A percentile compares a stretch with the other conserved stretches of the same genome.
Conservation (phyloP, 2,329 filamentous ascomycete genomes). For the Pestalotiopsis sp. region DNA sequence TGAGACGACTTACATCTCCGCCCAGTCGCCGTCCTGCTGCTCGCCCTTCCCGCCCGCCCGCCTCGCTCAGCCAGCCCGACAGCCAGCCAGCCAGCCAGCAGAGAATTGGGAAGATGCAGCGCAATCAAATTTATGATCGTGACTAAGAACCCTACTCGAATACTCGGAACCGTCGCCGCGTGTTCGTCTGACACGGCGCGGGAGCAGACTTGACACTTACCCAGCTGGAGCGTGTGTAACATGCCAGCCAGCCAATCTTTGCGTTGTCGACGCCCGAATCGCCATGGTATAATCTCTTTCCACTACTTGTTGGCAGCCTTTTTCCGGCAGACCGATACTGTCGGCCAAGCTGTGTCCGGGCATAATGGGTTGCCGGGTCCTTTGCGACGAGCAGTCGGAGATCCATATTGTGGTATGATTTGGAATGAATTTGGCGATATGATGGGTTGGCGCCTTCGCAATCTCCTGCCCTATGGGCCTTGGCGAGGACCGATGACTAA, state of each 20-base stretch:
- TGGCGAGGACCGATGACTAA: neutral
- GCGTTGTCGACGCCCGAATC: neutral
- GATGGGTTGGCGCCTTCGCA: neutral
- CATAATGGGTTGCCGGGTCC: neutral
- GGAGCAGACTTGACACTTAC: neutral
- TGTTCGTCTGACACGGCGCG: neutral
- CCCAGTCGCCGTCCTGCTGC: neutral
- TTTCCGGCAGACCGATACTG: neutral
- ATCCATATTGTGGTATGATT: neutral
- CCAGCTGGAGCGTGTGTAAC: neutral
- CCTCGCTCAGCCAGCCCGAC: neutral
- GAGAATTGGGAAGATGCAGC: neutral
- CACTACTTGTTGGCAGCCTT: neutral
- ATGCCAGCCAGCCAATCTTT: neutral
- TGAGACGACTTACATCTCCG: neutral
- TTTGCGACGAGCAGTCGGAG: neutral
- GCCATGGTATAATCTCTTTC: neutral
- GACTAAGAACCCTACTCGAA: slow-evolving; percentile 4
- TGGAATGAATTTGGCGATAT: neutral
- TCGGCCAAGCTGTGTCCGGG: neutral
- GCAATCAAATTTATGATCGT: neutral
- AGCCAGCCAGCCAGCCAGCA: neutral
- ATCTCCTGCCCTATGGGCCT: neutral
- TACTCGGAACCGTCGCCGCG: neutral
- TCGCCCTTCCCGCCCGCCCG: neutral